Conservation (phyloP, 108 stramenopile species). For the Thalassiosira profunda region DNA sequence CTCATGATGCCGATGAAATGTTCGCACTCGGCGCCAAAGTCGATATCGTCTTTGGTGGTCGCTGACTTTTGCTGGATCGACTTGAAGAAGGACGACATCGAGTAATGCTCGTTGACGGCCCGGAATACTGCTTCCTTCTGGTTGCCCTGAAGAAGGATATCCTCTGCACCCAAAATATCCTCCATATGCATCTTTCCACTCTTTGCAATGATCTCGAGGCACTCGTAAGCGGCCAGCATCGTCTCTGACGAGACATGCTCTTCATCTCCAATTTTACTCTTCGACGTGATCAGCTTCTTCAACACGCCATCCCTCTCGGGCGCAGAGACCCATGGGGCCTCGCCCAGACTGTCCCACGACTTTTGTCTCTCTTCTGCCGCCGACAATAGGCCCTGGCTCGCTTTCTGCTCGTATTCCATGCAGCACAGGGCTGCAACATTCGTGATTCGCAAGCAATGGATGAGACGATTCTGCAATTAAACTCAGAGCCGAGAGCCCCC, state of each 20-base stretch:
- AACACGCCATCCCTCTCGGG: conserved; percentile 4
- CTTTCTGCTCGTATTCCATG: conserved; percentile 16
- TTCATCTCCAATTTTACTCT: conserved; percentile 17
- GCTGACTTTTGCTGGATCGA: conserved; percentile 3
- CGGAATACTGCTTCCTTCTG: conserved; percentile 6
- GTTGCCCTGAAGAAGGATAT: conserved; percentile 13
- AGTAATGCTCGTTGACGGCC: conserved; percentile 31
- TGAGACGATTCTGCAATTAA: too few species aligned
- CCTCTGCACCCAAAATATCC: conserved; percentile 44
- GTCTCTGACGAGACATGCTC: conserved; percentile 19
- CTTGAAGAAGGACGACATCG: conserved; percentile 26
- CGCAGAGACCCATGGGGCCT: background rate
- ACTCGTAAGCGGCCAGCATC: conserved; percentile 31
- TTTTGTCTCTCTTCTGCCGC: background rate
- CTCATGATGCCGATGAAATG: conserved; percentile 38
- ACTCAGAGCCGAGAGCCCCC: too few species aligned
- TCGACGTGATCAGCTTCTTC: conserved; percentile 24
- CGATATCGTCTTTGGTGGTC: background rate
- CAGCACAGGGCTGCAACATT: conserved; percentile 4
- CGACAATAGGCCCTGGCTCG: conserved; percentile 21
- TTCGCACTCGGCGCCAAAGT: conserved; percentile 13
- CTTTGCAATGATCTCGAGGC: conserved; percentile 38
- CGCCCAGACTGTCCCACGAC: conserved; percentile 10
- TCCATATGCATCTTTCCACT: conserved; percentile 42
- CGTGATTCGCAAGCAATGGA: background rate